Percentiles rank a stretch among this genome's conserved stretches.
phyloP scores from a whole-genome alignment of 2,329 filamentous ascomycete genomes.

The Nemania sp. region DNA sequence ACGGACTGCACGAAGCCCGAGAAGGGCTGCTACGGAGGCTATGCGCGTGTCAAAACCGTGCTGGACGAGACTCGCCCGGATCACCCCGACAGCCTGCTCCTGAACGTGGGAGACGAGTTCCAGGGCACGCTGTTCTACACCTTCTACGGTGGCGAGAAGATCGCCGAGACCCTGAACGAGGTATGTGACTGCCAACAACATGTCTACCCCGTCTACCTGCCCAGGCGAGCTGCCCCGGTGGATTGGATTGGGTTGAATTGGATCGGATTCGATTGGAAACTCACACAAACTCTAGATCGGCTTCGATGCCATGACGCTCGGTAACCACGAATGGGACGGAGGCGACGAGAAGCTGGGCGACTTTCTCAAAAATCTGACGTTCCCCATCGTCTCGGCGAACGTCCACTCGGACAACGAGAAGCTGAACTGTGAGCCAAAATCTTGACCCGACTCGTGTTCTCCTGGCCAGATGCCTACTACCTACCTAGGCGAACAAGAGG shows the following conservation, averaged over 20 bases:
- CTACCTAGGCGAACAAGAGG: no score
- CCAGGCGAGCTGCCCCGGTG: not conserved
- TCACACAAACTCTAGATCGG: constrained; percentile 48
- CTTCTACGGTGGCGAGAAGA: constrained; percentile 70
- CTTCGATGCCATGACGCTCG: constrained; percentile 71
- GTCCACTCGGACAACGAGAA: constrained; percentile 62
- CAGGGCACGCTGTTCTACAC: constrained; percentile 71
- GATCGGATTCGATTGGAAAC: not conserved
- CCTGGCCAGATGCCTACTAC: not conserved
- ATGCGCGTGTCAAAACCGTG: constrained; percentile 65
- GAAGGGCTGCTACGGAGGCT: constrained; percentile 66
- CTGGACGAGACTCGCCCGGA: constrained; percentile 60
- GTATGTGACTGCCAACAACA: not conserved
- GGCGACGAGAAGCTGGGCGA: constrained; percentile 66
- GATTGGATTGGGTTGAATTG: not conserved
- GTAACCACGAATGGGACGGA: constrained; percentile 70
- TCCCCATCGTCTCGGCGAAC: constrained; percentile 67
- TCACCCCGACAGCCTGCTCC: constrained; percentile 64
- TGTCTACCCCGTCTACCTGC: not conserved
- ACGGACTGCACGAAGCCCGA: constrained; percentile 62
- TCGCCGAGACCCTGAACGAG: constrained; percentile 65
- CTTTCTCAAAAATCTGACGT: constrained; percentile 66
- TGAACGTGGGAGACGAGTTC: constrained; percentile 72
- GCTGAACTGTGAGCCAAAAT: constrained; percentile 50
- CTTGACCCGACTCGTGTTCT: not conserved